These are phyloP conservation scores for Adansonia digitata DNA, from an alignment of 345 rosid genomes.

Conservation along the genomic window DNA sequence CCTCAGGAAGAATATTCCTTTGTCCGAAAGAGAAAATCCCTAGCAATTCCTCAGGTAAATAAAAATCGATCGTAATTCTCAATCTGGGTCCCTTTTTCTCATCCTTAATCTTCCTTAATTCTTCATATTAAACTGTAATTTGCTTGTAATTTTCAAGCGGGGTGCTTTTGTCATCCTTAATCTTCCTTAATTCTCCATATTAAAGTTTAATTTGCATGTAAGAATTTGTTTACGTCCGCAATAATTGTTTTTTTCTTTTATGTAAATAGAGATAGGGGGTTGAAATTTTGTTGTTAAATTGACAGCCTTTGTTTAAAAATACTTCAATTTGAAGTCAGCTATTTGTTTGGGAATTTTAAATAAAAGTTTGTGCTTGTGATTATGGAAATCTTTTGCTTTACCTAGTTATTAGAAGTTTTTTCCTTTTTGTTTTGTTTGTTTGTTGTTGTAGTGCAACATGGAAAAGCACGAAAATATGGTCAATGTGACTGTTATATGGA, in stretches of 20 bases:
- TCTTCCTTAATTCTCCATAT: background rate
- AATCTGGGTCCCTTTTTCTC: constrained; percentile 5
- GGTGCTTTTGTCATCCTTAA: background rate
- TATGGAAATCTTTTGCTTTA: background rate
- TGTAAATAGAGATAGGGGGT: background rate
- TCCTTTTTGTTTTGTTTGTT: background rate
- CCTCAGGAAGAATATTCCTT: background rate
- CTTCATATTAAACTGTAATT: background rate
- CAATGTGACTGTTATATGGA: constrained; percentile 57
- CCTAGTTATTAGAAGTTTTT: background rate
- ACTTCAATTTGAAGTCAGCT: background rate
- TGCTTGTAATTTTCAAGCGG: too few relatives aligned
- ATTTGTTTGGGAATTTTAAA: background rate
- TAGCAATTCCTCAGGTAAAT: constrained; percentile 10
- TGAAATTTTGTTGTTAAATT: background rate
- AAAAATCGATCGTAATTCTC: constrained; percentile 2
- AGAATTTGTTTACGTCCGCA: background rate
- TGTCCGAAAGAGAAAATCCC: background rate
- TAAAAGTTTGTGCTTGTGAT: background rate
- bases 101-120: background rate
- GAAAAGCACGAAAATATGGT: constrained; percentile 29
- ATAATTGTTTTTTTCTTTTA: background rate
- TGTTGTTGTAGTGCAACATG: constrained; percentile 33
- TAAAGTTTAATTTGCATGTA: background rate
- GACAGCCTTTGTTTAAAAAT: background rate